A percentile compares a stretch with the other conserved stretches of the same genome.
phyloP scores from a whole-genome alignment of 805 yeast species.

The Vanderwaltozyma yarrowii region DNA sequence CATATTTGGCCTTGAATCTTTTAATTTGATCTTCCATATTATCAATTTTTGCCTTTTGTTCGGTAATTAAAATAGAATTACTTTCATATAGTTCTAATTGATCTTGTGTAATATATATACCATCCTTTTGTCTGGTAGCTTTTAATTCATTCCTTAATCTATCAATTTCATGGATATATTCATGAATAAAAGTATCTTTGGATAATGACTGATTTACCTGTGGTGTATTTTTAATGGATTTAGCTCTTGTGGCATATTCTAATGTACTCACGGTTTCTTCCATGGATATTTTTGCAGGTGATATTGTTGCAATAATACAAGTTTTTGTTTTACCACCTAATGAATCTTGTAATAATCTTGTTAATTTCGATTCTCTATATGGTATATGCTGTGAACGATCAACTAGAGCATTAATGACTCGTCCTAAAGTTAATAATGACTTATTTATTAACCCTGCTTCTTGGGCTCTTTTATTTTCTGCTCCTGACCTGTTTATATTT shows the following conservation, averaged over 20 bases:
- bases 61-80: constrained; percentile 38
- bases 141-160: constrained; percentile 47
- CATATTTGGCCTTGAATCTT: constrained; percentile 33
- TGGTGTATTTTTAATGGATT: constrained; percentile 58
- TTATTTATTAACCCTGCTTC: constrained; percentile 91
- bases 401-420: constrained; percentile 69
- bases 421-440: constrained; percentile 71
- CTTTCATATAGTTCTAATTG: constrained; percentile 36
- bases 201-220: constrained; percentile 53
- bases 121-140: constrained; percentile 51
- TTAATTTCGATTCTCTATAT: constrained; percentile 73
- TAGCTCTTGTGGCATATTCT: constrained; percentile 77
- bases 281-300: constrained; percentile 61
- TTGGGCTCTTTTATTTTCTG: constrained; percentile 69
- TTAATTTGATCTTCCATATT: constrained; percentile 40
- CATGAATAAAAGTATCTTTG: constrained; percentile 28
- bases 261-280: constrained; percentile 75
- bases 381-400: constrained; percentile 65
- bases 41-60: constrained; percentile 38
- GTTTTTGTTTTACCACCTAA: constrained; percentile 81
- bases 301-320: constrained; percentile 70
- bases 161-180: constrained; percentile 46
- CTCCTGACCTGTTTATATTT: constrained; percentile 75
- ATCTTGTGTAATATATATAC: constrained; percentile 44
- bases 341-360: constrained; percentile 69